Evolutionary conservation across 1,284 basidiomycete genomes (phyloP), one percentile per base, ranked within the genome.

Genomic region (Ganoderma sp.): DNA sequence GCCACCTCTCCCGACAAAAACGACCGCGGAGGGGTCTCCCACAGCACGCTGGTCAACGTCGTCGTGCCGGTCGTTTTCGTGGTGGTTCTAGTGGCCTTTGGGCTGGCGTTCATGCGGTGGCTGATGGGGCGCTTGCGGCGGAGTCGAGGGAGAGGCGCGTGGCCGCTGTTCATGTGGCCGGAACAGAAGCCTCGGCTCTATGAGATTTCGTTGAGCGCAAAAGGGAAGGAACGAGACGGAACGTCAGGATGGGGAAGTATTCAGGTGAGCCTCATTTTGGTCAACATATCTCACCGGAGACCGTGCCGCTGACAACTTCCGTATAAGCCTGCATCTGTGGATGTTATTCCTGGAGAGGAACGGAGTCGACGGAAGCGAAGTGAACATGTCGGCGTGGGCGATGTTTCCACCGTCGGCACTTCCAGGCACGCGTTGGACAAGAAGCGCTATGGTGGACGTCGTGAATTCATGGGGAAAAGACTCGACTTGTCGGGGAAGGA

Each of bases 1-100:
- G 41, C 58, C 37, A 60, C 37, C 42, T 6, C 61, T 34, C n/a
- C 34, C 50, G 42, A 37, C 34, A 48, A 32, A 32, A 22, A 61
- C 19, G 32, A 19, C 34, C 28, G 39, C 9, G 41, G 32, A 41
- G 37, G 3, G n/a, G 42, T 25, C 25, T 52, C 57, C 28, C 41
- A 45, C 41, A 43, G 34, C 37, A 39, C 54, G 15, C 2, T 63
- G 2, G n/a, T 43, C 15, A 43, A 41, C 7, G 19, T 64, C n/a
- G 58, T 60, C n/a, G 34, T 42, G 6, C 41, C 67, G 37, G 58
- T 61, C n/a, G 22, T 63, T 25, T 54, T 67, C 42, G 28, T 67
- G 48, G 10, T 56, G 7, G 25, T 64, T 32, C 15, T 64, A 28
- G 48, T 64, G 14, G 37, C n/a, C n/a, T 3, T 64, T 10, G 45